Evolutionary conservation across 2,329 filamentous ascomycete species (phyloP).

Genomic region (Teratosphaeria zuluensis): DNA sequence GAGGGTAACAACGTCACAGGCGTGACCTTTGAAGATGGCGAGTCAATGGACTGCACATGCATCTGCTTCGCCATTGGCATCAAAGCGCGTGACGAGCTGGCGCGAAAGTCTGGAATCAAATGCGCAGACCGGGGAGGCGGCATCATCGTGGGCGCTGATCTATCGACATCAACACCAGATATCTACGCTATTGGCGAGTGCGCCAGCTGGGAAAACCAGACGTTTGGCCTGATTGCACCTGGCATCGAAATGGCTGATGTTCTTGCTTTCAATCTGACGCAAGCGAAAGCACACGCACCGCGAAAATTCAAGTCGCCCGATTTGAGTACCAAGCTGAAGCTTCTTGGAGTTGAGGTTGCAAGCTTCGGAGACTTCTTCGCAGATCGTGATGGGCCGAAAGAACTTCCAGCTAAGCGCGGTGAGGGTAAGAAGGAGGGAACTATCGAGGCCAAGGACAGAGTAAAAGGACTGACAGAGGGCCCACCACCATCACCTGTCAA

Average conservation of each 20-base stretch:
- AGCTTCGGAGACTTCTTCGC: conserved; percentile 93
- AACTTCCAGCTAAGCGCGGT: conserved; percentile 52
- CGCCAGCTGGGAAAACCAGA: conserved; percentile 78
- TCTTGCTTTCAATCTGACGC: conserved; percentile 80
- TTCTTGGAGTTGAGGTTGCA: conserved; percentile 82
- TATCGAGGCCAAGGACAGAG: conserved; percentile 31
- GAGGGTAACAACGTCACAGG: conserved; percentile 60
- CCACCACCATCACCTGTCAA: conserved; percentile 58
- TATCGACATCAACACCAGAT: conserved; percentile 60
- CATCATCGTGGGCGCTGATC: conserved; percentile 57
- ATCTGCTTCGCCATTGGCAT: conserved; percentile 89
- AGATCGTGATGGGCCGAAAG: conserved; percentile 70
- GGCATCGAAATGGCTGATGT: conserved; percentile 91
- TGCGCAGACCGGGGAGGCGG: conserved; percentile 65
- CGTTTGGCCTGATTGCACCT: conserved; percentile 79
- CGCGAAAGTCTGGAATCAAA: conserved; percentile 57
- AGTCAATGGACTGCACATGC: conserved; percentile 65
- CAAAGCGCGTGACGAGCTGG: conserved; percentile 68
- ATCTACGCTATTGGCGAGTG: conserved; percentile 89
- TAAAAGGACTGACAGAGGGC: conserved; percentile 47
- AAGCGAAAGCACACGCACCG: conserved; percentile 61
- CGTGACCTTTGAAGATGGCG: conserved; percentile 71
- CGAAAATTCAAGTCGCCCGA: conserved; percentile 71
- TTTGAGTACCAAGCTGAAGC: conserved; percentile 82
- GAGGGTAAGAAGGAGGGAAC: conserved; percentile 36